Conservation (phyloP, 352 stramenopile species). For the Phytophthora chlamydospora region DNA sequence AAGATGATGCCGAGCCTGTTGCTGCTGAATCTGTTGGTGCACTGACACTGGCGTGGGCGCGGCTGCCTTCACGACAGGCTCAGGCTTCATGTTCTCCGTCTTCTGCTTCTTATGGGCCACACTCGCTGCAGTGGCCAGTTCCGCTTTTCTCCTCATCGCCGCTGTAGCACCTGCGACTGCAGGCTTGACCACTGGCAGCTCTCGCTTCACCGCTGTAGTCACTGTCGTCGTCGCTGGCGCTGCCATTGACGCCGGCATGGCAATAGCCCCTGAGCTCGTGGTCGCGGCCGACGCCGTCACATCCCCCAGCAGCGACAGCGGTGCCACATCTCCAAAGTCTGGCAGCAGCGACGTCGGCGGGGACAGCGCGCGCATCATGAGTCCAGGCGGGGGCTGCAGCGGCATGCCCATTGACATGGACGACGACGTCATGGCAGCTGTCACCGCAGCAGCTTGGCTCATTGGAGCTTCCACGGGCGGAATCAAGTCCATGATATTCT, state of each 20-base stretch:
- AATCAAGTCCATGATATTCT: slow-evolving; percentile 86
- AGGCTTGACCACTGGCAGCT: slow-evolving; percentile 33
- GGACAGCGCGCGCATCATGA: slow-evolving; percentile 80
- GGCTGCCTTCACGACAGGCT: slow-evolving; percentile 25
- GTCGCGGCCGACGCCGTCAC: slow-evolving; percentile 13
- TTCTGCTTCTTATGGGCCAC: slow-evolving; percentile 52
- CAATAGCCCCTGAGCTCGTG: slow-evolving; percentile 13
- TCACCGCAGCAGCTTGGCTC: slow-evolving; percentile 25
- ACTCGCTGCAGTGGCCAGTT: slow-evolving; percentile 24
- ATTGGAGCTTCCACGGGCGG: slow-evolving; percentile 47
- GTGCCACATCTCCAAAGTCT: slow-evolving; percentile 54
- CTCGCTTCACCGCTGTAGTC: slow-evolving; percentile 37
- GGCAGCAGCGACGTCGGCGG: slow-evolving; percentile 71
- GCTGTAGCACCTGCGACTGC: slow-evolving; percentile 16
- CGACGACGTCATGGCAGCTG: slow-evolving; percentile 8
- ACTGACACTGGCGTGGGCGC: slow-evolving; percentile 20
- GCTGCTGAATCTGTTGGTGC: slow-evolving; percentile 32
- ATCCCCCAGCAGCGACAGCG: slow-evolving; percentile 46
- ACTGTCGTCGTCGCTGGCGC: slow-evolving; percentile 24
- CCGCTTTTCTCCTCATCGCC: slow-evolving; percentile 32
- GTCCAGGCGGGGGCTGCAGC: slow-evolving; percentile 57
- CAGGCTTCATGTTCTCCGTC: slow-evolving; percentile 51
- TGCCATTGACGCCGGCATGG: slow-evolving; percentile 11
- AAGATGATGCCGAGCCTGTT: slow-evolving; percentile 33
- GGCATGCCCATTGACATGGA: slow-evolving; percentile 55